Evolutionary conservation across 345 rosid genomes (phyloP).

Genomic region (Conringia planisiliqua): DNA sequence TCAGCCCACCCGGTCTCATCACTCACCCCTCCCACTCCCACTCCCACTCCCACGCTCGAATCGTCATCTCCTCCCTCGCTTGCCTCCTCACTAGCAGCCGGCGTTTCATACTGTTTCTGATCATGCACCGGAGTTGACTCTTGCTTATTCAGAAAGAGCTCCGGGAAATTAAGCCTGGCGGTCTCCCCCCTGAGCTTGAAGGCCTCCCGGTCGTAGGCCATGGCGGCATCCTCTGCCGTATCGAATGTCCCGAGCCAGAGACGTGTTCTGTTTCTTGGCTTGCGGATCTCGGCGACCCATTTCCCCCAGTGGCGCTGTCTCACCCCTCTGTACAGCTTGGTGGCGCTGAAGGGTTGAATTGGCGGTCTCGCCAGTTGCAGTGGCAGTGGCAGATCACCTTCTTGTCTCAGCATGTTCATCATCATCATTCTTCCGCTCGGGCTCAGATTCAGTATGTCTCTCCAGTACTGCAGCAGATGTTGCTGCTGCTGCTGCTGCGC

Average conservation of each 20-base stretch:
- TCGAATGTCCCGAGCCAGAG: slow-evolving; percentile 98
- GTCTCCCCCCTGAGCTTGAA: slow-evolving; percentile 81
- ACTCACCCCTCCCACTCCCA: slow-evolving; percentile 50
- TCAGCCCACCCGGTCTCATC: slow-evolving; percentile 63
- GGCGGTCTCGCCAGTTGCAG: slow-evolving; percentile 38
- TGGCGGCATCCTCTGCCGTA: slow-evolving; percentile 87
- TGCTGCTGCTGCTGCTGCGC: slow-evolving; percentile 48
- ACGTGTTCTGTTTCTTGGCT: slow-evolving; percentile 83
- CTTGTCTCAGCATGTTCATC: slow-evolving; percentile 69
- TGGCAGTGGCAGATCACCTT: slow-evolving; percentile 45
- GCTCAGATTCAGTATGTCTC: slow-evolving; percentile 54
- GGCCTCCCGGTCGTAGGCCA: slow-evolving; percentile 92
- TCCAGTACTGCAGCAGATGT: slow-evolving; percentile 61
- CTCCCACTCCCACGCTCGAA: not conserved
- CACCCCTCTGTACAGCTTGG: slow-evolving; percentile 87
- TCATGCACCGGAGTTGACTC: slow-evolving; percentile 29
- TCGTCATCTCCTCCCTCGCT: slow-evolving; percentile 27
- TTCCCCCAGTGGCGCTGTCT: slow-evolving; percentile 98
- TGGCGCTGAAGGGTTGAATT: slow-evolving; percentile 63
- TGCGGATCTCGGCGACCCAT: slow-evolving; percentile 99
- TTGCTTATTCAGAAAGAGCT: slow-evolving; percentile 62
- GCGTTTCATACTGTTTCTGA: slow-evolving; percentile 21
- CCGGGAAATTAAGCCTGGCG: slow-evolving; percentile 86
- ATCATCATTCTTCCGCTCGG: slow-evolving; percentile 69
- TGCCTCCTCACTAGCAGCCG: slow-evolving; percentile 8